Evolutionary conservation across 1,284 basidiomycete genomes (phyloP), one percentile per base, ranked within the genome.

Genomic region (Ceratobasidium sp.): DNA sequence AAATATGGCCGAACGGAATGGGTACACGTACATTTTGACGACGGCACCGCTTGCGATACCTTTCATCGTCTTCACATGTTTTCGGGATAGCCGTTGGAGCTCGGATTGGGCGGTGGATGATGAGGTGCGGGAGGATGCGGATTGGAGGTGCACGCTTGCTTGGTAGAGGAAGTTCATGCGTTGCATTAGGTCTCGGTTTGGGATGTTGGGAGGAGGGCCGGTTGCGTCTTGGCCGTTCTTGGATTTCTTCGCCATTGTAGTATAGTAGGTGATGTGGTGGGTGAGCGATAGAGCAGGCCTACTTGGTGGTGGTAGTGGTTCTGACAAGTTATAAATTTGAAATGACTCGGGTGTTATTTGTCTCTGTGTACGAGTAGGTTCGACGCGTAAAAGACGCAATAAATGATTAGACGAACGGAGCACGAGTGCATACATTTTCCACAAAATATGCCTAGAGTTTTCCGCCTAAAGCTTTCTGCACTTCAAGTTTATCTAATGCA

Each of bases 111-210:
- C 66, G 5, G 3, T 53, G 3, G 7, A 19, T 29, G 54, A 15
- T 14, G 67, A 31, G 17, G 51, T 24, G 44, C 29, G 36, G 51
- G 41, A n/a, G 65, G 60, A 41, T 14, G 59, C 64, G 63, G 29
- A 60, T n/a, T 77, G 60, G 36, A 95, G 82, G 77, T 91, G 89
- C 4, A 88, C 84, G 78, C 91, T 90, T 36, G 93, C 92, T 83
- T 95, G 93, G 79, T 93, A 93, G 36, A 95, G 87, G 81, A 93
- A 95, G 82, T 92, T 94, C 77, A 95, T 86, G 31, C 93, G 87
- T 80, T 95, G 93, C 41, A 93, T 86, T 48, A 92, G 88, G 79
- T 95, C 93, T 47, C 89, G 84, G 80, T 93, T 93, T 3, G 86
- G 79, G 47, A 92, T 36, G 14, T 27, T 48, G 19, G 29, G 27